Conservation (phyloP, 1,284 basidiomycete genomes). For the Neotropicomus parvogracilis region DNA sequence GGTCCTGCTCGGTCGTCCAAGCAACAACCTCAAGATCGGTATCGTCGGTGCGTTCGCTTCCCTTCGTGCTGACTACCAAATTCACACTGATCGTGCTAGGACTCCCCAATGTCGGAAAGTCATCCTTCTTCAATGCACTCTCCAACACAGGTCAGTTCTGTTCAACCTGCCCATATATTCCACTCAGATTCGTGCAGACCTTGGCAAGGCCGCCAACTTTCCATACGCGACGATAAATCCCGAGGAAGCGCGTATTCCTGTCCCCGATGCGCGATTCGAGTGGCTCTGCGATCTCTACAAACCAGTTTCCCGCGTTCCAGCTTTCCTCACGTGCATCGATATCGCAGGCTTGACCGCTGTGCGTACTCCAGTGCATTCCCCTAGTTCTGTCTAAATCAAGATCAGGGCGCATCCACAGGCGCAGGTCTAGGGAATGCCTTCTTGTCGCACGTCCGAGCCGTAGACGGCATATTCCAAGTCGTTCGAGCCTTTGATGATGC, state of each 20-base stretch:
- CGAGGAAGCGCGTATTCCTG: constrained; percentile 92
- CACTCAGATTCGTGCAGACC: constrained; percentile 48
- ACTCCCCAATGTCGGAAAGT: constrained; percentile 92
- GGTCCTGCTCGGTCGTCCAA: constrained; percentile 79
- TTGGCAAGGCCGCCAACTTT: constrained; percentile 98
- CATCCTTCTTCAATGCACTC: constrained; percentile 92
- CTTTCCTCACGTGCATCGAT: constrained; percentile 97
- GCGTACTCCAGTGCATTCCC: constrained; percentile 28
- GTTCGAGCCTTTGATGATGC: constrained; percentile 98
- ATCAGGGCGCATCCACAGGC: constrained; percentile 91
- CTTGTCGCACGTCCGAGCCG: constrained; percentile 95
- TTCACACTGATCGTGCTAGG: constrained; percentile 42
- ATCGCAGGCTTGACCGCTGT: constrained; percentile 97
- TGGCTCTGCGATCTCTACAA: constrained; percentile 94
- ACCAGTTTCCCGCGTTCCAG: constrained; percentile 84
- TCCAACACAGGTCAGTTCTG: constrained; percentile 74
- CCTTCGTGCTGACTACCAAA: constrained; percentile 13
- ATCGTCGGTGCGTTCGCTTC: constrained; percentile 78
- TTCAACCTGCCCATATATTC: not conserved
- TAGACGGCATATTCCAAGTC: constrained; percentile 99
- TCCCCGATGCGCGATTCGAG: constrained; percentile 94
- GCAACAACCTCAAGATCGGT: constrained; percentile 93
- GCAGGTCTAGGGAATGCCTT: constrained; percentile 98
- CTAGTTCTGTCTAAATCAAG: constrained; percentile 18
- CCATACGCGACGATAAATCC: constrained; percentile 96